phyloP scores from a whole-genome alignment of 768 basidiomycete species.

The Exsudoporus frostii region DNA sequence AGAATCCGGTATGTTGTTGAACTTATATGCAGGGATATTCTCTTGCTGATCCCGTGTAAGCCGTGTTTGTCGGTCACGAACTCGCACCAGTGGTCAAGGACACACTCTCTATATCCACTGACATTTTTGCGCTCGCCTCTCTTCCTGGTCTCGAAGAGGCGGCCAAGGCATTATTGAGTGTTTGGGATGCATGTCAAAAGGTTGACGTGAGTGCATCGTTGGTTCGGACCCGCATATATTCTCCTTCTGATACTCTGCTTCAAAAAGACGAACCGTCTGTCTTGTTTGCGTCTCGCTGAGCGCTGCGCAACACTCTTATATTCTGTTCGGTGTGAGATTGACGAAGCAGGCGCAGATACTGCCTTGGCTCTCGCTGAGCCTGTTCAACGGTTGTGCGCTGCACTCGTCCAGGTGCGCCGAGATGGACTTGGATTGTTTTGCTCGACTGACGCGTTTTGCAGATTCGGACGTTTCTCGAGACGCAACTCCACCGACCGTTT shows the following conservation, averaged over 20 bases:
- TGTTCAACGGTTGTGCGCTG: constrained; percentile 31
- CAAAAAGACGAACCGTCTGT: constrained; percentile 59
- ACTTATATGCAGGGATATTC: neutral
- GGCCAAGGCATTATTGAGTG: constrained; percentile 48
- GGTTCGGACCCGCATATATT: neutral
- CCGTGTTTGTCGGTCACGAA: constrained; percentile 34
- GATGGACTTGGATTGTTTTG: neutral
- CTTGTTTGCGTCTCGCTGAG: constrained; percentile 68
- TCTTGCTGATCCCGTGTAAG: constrained; percentile 12
- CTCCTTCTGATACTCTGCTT: neutral
- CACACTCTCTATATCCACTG: constrained; percentile 33
- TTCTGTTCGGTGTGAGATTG: constrained; percentile 60
- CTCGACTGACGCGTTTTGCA: constrained; percentile 12
- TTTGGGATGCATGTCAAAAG: constrained; percentile 62
- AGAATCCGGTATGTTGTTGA: constrained; percentile 14
- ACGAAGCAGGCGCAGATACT: constrained; percentile 53
- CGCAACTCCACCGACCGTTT: constrained; percentile 66
- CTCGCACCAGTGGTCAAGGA: constrained; percentile 36
- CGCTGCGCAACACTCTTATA: constrained; percentile 67
- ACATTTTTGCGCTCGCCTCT: constrained; percentile 47
- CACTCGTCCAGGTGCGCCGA: constrained; percentile 44
- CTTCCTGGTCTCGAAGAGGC: constrained; percentile 53
- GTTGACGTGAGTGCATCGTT: constrained; percentile 51
- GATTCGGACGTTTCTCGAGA: constrained; percentile 53
- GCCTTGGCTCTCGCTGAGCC: constrained; percentile 49